Evolutionary conservation across 352 stramenopile genomes (phyloP), one percentile per base, ranked within the genome.

Genomic region (Phytophthora cajani): DNA sequence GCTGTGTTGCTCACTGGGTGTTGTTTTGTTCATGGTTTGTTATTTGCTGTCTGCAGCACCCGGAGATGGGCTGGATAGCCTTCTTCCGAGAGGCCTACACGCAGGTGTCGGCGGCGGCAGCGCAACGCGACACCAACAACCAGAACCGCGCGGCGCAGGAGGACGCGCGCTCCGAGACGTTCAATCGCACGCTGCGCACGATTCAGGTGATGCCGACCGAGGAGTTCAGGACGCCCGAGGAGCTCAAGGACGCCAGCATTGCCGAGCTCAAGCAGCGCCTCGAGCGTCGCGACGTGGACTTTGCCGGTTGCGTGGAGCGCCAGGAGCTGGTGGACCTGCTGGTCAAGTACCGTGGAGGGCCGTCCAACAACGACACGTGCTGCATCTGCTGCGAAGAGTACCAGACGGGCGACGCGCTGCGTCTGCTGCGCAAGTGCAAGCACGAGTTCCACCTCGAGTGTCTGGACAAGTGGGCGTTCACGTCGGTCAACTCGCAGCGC

Each of bases 371-470:
- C 65, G 87, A 94, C 68, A 93, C 85, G 53, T 96, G 89, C 77
- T 93, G 86, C 62, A 96, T 96, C 63, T 96, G 89, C 81, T 93
- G 84, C 62, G 89, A 96, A 44, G 86, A 93, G 75, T 96, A 95
- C 67, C 77, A 87, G 64, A 84, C 77, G 40, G 89, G 84, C 30
- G 89, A 96, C 56, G 75, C 90, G 33, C 76, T 95, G 71, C 87
- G 89, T 56, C 72, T 94, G 50, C 73, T 96, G 53, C 80, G 81
- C 60, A 90, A 83, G 67, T 96, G 89, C 73, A 93, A 93, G 64
- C 89, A 96, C 79, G 87, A 94, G 72, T 96, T 95, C 68, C 89
- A 96, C 58, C 71, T 96, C 50, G 89, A 96, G 72, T 96, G 89
- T 76, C 78, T 96, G 49, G 89, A 96, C 76, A 92, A 93, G 69